Evolutionary conservation across 208 protist genomes (phyloP), one percentile per base, ranked within the genome.

Genomic region (Blastocrithidia nonstop): DNA sequence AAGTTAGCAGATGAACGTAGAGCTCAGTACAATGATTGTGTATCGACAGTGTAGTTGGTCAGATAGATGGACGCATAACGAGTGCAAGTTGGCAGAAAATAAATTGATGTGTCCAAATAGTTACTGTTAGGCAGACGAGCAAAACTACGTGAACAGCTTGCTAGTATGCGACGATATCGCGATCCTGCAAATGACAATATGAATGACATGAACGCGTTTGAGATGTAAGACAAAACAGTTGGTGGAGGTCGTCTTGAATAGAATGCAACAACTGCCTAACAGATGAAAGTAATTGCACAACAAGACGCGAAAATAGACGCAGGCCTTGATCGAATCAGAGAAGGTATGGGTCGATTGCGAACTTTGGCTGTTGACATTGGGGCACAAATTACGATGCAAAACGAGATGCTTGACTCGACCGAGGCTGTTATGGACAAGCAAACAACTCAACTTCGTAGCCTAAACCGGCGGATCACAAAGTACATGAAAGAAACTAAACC

Each of bases 241-340:
- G 76, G 76, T 29, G 76, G 76, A 28, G 76, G 71, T 11, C 50
- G 57, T 22, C 61, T 86, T n/a, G 54, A 86, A 56, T 65, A 78
- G 33, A 40, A 71, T 41, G 64, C 66, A 29, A 60, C 69, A 7
- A 78, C 76, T 4, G 66, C 59, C 27, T 64, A 73, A 36, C 35
- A 74, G 15, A 80, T 86, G 71, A 71, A 73, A 39, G 57, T 50
- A 9, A 70, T 86, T 36, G 63, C 58, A 11, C 51, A 29, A 16
- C 55, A 86, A 31, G 65, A 86, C 50, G 71, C 70, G 4, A 71
- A 81, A 56, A 80, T 81, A 38, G 52, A 86, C 49, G 64, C 57
- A 2, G 62, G 63, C 8, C 46, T 86, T 13, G 62, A 78, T 39
- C 57, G 71, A 38, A 15, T 86, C n/a, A 73, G 63, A 32, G 67